phyloP scores from a whole-genome alignment of 768 basidiomycete genomes.

The Lactifluus pinguis region DNA sequence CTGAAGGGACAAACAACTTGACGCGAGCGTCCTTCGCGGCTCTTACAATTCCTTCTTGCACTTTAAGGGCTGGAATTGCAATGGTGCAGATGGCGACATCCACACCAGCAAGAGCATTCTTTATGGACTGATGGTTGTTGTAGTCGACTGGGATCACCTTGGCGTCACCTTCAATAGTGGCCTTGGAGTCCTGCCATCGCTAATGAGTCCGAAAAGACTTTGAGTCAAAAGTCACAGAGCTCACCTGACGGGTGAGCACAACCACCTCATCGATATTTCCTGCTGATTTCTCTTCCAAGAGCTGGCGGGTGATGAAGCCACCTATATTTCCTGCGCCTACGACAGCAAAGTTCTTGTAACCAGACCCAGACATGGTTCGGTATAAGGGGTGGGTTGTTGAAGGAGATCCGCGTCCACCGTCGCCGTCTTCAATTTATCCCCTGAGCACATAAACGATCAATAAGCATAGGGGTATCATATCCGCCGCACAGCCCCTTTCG shows the following conservation, averaged over 20 bases:
- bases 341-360: conserved; percentile 12
- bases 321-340: conserved; percentile 1
- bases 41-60: conserved; percentile 17
- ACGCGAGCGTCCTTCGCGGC: conserved; percentile 24
- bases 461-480: too few species aligned
- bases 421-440: too few species aligned
- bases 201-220: neutral
- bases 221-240: neutral
- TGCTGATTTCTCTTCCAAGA: conserved; percentile 4
- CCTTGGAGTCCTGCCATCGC: too few species aligned
- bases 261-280: conserved; percentile 8
- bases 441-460: too few species aligned
- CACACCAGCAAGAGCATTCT: conserved; percentile 1
- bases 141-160: conserved; percentile 11
- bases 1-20: conserved; percentile 26
- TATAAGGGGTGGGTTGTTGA: too few species aligned
- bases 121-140: neutral
- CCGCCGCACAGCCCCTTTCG: too few species aligned
- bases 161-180: neutral
- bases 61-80: neutral
- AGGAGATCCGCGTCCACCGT: too few species aligned
- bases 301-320: conserved; percentile 9
- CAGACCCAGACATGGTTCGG: conserved; percentile 9
- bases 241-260: conserved; percentile 12
- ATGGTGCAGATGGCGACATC: conserved; percentile 18